These are phyloP conservation scores for Plasmodium gaboni DNA, from an alignment of 169 alveolate species.

Conservation along the genomic window DNA sequence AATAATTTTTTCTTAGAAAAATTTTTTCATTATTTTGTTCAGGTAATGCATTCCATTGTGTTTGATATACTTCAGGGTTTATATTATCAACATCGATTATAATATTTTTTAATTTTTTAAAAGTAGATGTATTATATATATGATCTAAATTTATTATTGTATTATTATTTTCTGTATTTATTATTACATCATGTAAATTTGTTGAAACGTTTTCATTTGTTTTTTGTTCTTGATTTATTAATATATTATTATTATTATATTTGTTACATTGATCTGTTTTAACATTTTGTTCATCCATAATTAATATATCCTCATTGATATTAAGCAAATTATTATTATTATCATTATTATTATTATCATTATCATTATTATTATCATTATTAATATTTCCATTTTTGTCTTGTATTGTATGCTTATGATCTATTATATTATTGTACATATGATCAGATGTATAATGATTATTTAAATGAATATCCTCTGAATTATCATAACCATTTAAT, in stretches of 20 bases:
- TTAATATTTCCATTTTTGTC: constrained; percentile 8
- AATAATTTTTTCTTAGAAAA: constrained; percentile 68
- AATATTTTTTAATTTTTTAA: constrained; percentile 62
- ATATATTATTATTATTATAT: neutral
- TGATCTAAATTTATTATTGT: neutral
- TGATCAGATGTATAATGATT: constrained; percentile 1
- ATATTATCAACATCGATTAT: constrained; percentile 62
- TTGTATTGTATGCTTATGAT: too few relatives aligned
- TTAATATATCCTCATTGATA: constrained; percentile 40
- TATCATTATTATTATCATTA: neutral
- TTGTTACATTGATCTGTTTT: neutral
- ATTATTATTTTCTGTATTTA: too few relatives aligned
- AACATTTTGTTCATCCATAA: constrained; percentile 4
- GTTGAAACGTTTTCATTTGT: neutral
- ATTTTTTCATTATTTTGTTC: constrained; percentile 76
- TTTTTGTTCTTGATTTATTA: neutral
- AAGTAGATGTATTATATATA: constrained; percentile 5
- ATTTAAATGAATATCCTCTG: constrained; percentile 2
- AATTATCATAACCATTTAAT: neutral
- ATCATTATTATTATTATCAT: neutral
- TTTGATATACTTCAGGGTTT: constrained; percentile 73
- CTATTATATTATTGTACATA: too few relatives aligned
- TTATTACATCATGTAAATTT: constrained; percentile 1
- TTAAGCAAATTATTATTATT: constrained; percentile 18
- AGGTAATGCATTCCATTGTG: constrained; percentile 65